A percentile compares a stretch with the other conserved stretches of the same genome.
These are phyloP conservation scores for Filosporella fistucella DNA, from an alignment of 495 filamentous ascomycete genomes.

Conservation along the genomic window DNA sequence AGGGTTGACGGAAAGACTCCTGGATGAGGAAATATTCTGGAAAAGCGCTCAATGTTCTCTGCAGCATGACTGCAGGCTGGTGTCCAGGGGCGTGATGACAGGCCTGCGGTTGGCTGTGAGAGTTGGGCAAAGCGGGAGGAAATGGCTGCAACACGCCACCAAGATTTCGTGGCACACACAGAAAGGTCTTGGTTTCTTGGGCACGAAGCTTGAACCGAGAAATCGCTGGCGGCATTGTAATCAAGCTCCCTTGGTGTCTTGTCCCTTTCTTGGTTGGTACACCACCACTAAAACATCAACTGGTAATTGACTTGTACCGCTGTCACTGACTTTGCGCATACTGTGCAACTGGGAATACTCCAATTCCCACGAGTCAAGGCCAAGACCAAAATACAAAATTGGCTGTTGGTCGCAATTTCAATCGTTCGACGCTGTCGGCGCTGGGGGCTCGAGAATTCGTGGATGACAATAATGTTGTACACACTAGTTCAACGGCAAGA, in stretches of 20 bases:
- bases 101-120: neutral
- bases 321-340: neutral
- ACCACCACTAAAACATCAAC: neutral
- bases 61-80: neutral
- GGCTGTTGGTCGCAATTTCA: neutral
- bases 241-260: too few species aligned
- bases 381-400: neutral
- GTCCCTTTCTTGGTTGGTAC: too few species aligned
- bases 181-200: neutral
- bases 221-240: too few species aligned
- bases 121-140: neutral
- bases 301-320: neutral
- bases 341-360: neutral
- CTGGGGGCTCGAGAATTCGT: too few species aligned
- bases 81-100: neutral
- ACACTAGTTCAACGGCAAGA: neutral
- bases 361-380: neutral
- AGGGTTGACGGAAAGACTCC: neutral
- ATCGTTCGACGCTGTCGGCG: neutral
- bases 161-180: neutral
- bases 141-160: neutral
- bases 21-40: conserved; percentile 8
- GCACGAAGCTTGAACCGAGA: too few species aligned
- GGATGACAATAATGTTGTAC: conserved; percentile 8
- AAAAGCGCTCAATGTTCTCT: conserved; percentile 2